phyloP scores from a whole-genome alignment of 2,329 filamentous ascomycete species.

The Colletotrichum sansevieriae region DNA sequence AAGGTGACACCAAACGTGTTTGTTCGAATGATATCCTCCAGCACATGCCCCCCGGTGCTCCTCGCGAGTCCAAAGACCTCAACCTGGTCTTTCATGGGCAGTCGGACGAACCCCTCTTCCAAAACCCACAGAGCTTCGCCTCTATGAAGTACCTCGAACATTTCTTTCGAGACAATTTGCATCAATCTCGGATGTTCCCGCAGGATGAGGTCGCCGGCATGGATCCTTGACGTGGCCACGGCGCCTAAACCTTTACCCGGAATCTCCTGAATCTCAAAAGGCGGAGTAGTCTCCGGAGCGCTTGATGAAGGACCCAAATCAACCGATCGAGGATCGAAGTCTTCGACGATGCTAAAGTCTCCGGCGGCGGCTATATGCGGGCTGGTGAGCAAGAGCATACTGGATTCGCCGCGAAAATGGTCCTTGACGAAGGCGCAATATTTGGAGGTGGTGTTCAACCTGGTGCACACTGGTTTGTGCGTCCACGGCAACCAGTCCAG shows the following conservation, averaged over 20 bases:
- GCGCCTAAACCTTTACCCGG: conserved; percentile 50
- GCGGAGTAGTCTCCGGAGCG: background rate
- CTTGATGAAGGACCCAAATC: background rate
- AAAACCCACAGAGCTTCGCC: conserved; percentile 46
- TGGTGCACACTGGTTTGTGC: conserved; percentile 34
- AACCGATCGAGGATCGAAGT: conserved; percentile 20
- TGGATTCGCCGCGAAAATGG: conserved; percentile 32
- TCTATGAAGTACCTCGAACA: conserved; percentile 42
- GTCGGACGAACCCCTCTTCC: conserved; percentile 47
- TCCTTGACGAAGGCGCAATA: conserved; percentile 40
- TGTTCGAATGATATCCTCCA: conserved; percentile 52
- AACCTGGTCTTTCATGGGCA: conserved; percentile 44
- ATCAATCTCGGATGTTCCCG: conserved; percentile 47
- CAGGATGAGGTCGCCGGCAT: conserved; percentile 50
- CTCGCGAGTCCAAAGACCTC: conserved; percentile 47
- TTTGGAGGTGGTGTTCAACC: background rate
- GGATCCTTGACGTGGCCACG: conserved; percentile 49
- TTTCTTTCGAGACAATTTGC: conserved; percentile 44
- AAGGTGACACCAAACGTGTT: conserved; percentile 51
- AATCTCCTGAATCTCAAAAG: conserved; percentile 46
- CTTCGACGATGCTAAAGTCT: conserved; percentile 20
- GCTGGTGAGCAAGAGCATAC: conserved; percentile 35
- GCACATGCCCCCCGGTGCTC: conserved; percentile 48
- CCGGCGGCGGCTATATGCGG: conserved; percentile 35
- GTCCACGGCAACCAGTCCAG: conserved; percentile 27